Conservation (phyloP, 345 rosid species). For the Firmiana major region DNA sequence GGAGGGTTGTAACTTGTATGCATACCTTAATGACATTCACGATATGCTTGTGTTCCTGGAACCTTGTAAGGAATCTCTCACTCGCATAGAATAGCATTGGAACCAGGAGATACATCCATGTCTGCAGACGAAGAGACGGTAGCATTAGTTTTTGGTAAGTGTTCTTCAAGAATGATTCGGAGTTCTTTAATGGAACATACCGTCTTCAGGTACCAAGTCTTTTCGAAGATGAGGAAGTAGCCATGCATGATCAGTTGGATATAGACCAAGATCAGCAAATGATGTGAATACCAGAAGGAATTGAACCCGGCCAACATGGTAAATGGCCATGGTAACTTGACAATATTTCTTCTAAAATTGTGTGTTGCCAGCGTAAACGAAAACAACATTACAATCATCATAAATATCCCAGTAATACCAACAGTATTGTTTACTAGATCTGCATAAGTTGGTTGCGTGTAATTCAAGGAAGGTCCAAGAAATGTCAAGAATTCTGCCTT, state of each 20-base stretch:
- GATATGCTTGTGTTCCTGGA: conserved; percentile 51
- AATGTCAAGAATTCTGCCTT: conserved; percentile 39
- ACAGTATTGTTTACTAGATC: conserved; percentile 47
- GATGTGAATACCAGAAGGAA: conserved; percentile 97
- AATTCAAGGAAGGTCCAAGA: conserved; percentile 41
- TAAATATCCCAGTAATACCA: conserved; percentile 61
- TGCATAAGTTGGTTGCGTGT: conserved; percentile 59
- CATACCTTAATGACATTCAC: conserved; percentile 75
- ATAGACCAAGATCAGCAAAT: conserved; percentile 70
- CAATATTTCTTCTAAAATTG: conserved; percentile 59
- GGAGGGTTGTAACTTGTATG: not conserved
- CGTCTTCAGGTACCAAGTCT: conserved; percentile 72
- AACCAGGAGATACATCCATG: conserved; percentile 76
- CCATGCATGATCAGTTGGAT: conserved; percentile 68
- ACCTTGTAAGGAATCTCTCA: conserved; percentile 53
- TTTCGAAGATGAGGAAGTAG: conserved; percentile 56
- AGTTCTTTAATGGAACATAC: conserved; percentile 29
- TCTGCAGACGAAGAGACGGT: conserved; percentile 36
- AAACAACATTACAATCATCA: conserved; percentile 55
- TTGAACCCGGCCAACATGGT: conserved; percentile 77
- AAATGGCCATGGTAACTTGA: conserved; percentile 66
- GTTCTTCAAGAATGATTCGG: not conserved
- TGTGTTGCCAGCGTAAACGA: conserved; percentile 67
- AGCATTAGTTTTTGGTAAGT: not conserved
- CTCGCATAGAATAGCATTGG: conserved; percentile 57